Evolutionary conservation across 2,329 filamentous ascomycete genomes (phyloP).

Genomic region (Sporothrix pallida): DNA sequence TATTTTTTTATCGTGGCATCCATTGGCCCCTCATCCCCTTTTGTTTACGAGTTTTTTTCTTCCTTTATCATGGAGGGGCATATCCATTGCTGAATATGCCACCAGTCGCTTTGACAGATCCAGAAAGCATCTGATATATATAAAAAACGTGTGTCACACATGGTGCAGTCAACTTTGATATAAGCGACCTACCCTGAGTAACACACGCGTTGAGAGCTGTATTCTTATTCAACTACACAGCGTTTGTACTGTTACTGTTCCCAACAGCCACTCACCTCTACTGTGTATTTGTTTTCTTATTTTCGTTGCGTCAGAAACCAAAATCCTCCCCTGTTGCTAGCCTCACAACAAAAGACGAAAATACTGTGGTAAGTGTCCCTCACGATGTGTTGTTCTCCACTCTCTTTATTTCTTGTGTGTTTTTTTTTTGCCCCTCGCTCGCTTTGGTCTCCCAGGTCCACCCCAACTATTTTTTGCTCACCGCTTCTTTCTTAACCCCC

Average conservation of each 20-base stretch:
- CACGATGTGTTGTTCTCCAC: background rate
- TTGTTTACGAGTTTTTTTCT: background rate
- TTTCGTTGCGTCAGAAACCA: slow-evolving; percentile 13
- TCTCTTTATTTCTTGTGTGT: background rate
- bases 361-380: background rate
- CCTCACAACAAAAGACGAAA: slow-evolving; percentile 14
- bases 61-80: slow-evolving; percentile 8
- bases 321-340: background rate
- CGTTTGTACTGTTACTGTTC: background rate
- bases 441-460: background rate
- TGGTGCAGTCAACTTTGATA: background rate
- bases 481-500: slow-evolving; percentile 27
- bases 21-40: slow-evolving; percentile 13
- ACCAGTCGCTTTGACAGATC: background rate
- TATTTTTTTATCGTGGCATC: background rate
- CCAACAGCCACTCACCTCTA: background rate
- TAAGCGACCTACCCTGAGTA: background rate
- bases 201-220: background rate
- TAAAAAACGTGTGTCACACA: background rate
- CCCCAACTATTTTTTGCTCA: slow-evolving; percentile 15
- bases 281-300: background rate
- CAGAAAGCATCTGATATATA: background rate
- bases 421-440: slow-evolving; percentile 20
- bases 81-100: no score
- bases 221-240: background rate